These are phyloP conservation scores for Candida peoriensis DNA, from an alignment of 805 yeast species.

Conservation along the genomic window DNA sequence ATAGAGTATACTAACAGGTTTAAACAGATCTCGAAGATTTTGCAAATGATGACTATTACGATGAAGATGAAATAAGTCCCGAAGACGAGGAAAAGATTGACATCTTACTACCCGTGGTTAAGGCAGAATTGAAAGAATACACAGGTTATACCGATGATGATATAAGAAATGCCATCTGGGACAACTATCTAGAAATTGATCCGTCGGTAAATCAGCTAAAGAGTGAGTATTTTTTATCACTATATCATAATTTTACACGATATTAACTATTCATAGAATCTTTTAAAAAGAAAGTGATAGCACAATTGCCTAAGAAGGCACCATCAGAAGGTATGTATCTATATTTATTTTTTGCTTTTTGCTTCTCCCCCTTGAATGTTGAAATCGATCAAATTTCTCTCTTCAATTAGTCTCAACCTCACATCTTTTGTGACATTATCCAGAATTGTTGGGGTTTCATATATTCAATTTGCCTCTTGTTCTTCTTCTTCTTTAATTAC, in stretches of 20 bases:
- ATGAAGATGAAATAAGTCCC: conserved; percentile 30
- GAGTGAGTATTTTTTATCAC: conserved; percentile 16
- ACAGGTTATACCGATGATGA: conserved; percentile 41
- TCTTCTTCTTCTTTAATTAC: too few species aligned
- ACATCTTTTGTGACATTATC: too few species aligned
- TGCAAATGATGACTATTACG: conserved; percentile 20
- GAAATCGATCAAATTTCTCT: conserved; percentile 4
- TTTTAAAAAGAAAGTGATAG: conserved; percentile 17
- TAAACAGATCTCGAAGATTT: conserved; percentile 26
- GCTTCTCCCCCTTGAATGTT: too few species aligned
- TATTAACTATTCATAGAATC: conserved; percentile 10
- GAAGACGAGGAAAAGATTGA: conserved; percentile 38
- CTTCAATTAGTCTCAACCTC: too few species aligned
- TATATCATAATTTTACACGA: background rate
- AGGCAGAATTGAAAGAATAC: conserved; percentile 32
- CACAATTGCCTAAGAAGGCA: conserved; percentile 2
- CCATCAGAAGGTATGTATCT: conserved; percentile 43
- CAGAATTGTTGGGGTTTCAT: too few species aligned
- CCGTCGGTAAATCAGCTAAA: conserved; percentile 43
- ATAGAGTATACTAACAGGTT: background rate
- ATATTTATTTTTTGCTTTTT: background rate
- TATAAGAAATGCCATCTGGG: conserved; percentile 55
- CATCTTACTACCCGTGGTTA: conserved; percentile 38
- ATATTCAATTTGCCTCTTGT: too few species aligned
- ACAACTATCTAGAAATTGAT: conserved; percentile 50